These are phyloP conservation scores for Prototheca wickerhamii DNA, from an alignment of 163 green algal genomes.

Conservation along the genomic window DNA sequence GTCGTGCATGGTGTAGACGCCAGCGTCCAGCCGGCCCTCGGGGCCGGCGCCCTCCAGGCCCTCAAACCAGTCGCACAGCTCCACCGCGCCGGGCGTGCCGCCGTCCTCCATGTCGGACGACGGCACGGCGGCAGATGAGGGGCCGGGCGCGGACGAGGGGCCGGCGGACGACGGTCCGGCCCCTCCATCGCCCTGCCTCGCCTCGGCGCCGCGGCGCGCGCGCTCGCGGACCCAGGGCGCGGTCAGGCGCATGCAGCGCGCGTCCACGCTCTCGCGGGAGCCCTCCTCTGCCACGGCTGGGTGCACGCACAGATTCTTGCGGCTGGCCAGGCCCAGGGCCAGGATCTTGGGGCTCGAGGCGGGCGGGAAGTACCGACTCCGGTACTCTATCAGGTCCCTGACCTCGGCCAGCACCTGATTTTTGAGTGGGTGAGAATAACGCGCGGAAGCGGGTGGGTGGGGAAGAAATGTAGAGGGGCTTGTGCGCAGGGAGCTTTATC, in stretches of 20 bases:
- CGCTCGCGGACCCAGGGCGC: conserved; percentile 86
- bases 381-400: conserved; percentile 44
- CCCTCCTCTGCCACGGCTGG: conserved; percentile 80
- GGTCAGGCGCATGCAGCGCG: conserved; percentile 82
- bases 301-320: conserved; percentile 98
- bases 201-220: conserved; percentile 19
- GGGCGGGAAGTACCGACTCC: conserved; percentile 40
- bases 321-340: conserved; percentile 80
- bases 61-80: conserved; percentile 84
- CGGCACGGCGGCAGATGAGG: neutral
- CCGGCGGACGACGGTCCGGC: neutral
- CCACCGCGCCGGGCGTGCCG: conserved; percentile 21
- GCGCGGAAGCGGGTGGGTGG: too few relatives aligned
- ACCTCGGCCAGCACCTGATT: conserved; percentile 64
- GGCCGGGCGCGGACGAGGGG: too few relatives aligned
- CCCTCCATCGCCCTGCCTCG: neutral
- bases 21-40: conserved; percentile 47
- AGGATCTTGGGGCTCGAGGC: conserved; percentile 60
- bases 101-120: conserved; percentile 11
- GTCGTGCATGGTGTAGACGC: conserved; percentile 79
- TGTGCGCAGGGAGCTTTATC: neutral
- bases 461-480: neutral
- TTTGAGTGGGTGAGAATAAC: neutral
- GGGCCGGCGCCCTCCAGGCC: conserved; percentile 68
- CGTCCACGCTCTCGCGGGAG: conserved; percentile 86